These are phyloP conservation scores for Trichoderma gracile DNA, from an alignment of 2,329 filamentous ascomycete genomes.

Conservation along the genomic window DNA sequence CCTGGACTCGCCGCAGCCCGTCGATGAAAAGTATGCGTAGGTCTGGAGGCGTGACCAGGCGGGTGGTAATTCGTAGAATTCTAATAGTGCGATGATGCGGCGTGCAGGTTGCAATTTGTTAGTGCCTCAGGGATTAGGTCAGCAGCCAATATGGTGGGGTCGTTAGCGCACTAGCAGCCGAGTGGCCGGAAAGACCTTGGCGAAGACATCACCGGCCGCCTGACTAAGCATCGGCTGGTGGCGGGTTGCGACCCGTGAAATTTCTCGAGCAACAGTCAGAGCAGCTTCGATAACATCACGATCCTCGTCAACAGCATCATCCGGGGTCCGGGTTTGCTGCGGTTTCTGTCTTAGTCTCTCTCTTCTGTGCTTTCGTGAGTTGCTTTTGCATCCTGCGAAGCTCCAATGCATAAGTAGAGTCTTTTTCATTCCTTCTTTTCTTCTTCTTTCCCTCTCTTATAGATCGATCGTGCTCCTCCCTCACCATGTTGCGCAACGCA, in stretches of 20 bases:
- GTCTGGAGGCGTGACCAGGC: conserved; percentile 25
- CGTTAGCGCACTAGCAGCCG: conserved; percentile 22
- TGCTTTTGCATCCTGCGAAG: not conserved
- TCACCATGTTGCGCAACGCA: conserved; percentile 54
- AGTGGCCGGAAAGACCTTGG: conserved; percentile 16
- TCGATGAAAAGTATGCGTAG: conserved; percentile 15
- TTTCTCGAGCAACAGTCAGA: not conserved
- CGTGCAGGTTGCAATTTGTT: conserved; percentile 25
- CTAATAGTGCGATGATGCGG: conserved; percentile 25
- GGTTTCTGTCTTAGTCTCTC: not conserved
- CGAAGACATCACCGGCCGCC: not conserved
- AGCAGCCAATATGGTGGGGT: conserved; percentile 22
- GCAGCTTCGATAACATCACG: not conserved
- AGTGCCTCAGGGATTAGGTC: conserved; percentile 26
- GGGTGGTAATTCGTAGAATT: conserved; percentile 25
- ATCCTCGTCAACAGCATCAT: conserved; percentile 1
- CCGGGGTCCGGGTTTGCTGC: not conserved
- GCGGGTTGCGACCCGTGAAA: not conserved
- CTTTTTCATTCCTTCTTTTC: no score
- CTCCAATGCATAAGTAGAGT: conserved; percentile 22
- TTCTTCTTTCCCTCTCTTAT: not conserved
- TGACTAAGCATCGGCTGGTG: conserved; percentile 10
- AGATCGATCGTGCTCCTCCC: not conserved
- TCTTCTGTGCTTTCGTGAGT: not conserved
- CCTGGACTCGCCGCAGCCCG: conserved; percentile 1